These are phyloP conservation scores for Diutina catenulata DNA, from an alignment of 1,139 yeast genomes.

Conservation along the genomic window DNA sequence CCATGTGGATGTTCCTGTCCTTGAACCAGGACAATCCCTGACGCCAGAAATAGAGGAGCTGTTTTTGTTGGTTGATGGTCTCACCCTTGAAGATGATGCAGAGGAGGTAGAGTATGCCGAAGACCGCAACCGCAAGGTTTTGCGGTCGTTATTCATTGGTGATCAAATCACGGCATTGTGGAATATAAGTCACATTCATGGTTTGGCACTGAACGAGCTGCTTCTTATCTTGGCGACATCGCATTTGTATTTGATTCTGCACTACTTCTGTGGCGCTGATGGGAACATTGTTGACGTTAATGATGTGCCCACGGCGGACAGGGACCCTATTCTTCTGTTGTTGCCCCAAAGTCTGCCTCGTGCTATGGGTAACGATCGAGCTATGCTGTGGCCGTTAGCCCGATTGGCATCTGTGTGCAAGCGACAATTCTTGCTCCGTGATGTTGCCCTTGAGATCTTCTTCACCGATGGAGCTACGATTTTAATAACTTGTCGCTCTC, in stretches of 20 bases:
- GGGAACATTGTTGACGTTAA: constrained; percentile 57
- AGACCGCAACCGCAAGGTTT: constrained; percentile 63
- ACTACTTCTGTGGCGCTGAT: constrained; percentile 48
- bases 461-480: constrained; percentile 63
- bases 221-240: constrained; percentile 54
- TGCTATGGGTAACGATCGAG: constrained; percentile 21
- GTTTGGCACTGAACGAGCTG: constrained; percentile 64
- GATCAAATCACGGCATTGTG: constrained; percentile 61
- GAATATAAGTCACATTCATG: constrained; percentile 65
- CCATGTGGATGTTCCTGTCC: constrained; percentile 26
- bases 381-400: constrained; percentile 43
- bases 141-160: constrained; percentile 56
- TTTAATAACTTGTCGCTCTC: constrained; percentile 43
- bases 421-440: constrained; percentile 62
- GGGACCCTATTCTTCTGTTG: constrained; percentile 59
- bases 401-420: constrained; percentile 54
- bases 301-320: constrained; percentile 45
- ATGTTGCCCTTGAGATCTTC: constrained; percentile 68
- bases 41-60: not conserved
- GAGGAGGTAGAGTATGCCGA: constrained; percentile 29
- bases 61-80: not conserved
- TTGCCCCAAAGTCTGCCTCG: constrained; percentile 16
- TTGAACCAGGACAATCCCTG: not conserved
- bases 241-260: constrained; percentile 56
- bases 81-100: constrained; percentile 8